Evolutionary conservation across 805 yeast species (phyloP).

Genomic region (Candida suzukii): DNA sequence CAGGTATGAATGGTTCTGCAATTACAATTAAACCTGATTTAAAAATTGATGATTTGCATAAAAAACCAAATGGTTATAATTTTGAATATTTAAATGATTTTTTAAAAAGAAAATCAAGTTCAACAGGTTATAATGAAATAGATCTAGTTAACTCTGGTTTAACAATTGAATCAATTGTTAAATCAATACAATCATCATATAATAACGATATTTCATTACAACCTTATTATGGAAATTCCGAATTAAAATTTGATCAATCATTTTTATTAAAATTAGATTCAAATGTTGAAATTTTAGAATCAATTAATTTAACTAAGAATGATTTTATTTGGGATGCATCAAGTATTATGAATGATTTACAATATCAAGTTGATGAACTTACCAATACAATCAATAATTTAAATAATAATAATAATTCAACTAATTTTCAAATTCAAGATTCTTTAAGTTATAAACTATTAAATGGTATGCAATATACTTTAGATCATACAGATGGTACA

Average conservation of each 20-base stretch:
- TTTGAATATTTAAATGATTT: slow-evolving; percentile 9
- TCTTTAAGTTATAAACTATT: slow-evolving; percentile 14
- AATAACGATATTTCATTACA: slow-evolving; percentile 6
- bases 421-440: background rate
- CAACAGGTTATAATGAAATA: slow-evolving; percentile 3
- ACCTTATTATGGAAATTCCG: slow-evolving; percentile 8
- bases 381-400: slow-evolving; percentile 5
- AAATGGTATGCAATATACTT: slow-evolving; percentile 10
- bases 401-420: background rate
- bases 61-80: slow-evolving; percentile 7
- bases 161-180: slow-evolving; percentile 7
- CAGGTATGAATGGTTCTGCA: slow-evolving; percentile 14
- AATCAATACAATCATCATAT: slow-evolving; percentile 4
- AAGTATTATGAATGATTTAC: slow-evolving; percentile 10
- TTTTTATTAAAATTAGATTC: slow-evolving; percentile 7
- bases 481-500: slow-evolving; percentile 10
- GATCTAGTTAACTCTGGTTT: slow-evolving; percentile 15
- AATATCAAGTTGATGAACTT: background rate
- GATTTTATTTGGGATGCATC: slow-evolving; percentile 22
- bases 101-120: slow-evolving; percentile 9
- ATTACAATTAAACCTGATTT: slow-evolving; percentile 20
- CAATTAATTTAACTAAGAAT: slow-evolving; percentile 7
- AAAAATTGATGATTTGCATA: slow-evolving; percentile 6
- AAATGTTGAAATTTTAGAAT: slow-evolving; percentile 8
- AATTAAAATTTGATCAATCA: slow-evolving; percentile 14